Conservation (phyloP, 352 stramenopile genomes). For the Pythium sp. region DNA sequence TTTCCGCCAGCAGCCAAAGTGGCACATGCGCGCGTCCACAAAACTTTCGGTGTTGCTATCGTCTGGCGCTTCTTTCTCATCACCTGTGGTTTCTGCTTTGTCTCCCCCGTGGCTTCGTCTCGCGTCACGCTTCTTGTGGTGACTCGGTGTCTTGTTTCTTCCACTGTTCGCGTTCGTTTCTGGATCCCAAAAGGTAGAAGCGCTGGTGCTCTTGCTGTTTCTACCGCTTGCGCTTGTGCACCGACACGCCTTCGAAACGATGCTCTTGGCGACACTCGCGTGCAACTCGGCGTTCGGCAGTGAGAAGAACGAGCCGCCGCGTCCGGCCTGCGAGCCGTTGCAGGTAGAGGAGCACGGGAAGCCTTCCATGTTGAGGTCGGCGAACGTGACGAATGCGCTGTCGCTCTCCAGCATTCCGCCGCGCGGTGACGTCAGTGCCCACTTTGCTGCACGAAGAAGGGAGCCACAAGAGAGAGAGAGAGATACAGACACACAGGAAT, state of each 20-base stretch:
- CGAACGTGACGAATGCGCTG: conserved; percentile 52
- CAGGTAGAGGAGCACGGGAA: conserved; percentile 73
- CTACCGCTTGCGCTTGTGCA: conserved; percentile 17
- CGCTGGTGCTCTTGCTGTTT: conserved; percentile 7
- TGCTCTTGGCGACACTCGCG: conserved; percentile 33
- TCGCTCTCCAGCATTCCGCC: conserved; percentile 12
- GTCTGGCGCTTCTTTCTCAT: too few relatives aligned
- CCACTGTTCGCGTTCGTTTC: background rate
- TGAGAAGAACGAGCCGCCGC: conserved; percentile 70
- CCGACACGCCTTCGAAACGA: conserved; percentile 48
- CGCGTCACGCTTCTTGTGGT: background rate
- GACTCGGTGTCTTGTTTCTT: background rate
- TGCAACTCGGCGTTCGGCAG: conserved; percentile 44
- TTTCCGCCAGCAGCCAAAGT: conserved; percentile 63
- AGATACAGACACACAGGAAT: background rate
- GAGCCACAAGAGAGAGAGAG: background rate
- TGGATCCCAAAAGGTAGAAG: background rate
- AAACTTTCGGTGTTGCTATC: conserved; percentile 19
- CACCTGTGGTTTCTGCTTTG: background rate
- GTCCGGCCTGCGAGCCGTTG: conserved; percentile 69
- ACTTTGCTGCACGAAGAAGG: conserved; percentile 43
- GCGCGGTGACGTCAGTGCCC: conserved; percentile 59
- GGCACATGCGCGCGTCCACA: conserved; percentile 57
- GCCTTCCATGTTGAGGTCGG: conserved; percentile 80
- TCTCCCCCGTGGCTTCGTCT: background rate